Conservation (phyloP, 2,329 filamentous ascomycete species). For the Pyrenochaeta sp. region DNA sequence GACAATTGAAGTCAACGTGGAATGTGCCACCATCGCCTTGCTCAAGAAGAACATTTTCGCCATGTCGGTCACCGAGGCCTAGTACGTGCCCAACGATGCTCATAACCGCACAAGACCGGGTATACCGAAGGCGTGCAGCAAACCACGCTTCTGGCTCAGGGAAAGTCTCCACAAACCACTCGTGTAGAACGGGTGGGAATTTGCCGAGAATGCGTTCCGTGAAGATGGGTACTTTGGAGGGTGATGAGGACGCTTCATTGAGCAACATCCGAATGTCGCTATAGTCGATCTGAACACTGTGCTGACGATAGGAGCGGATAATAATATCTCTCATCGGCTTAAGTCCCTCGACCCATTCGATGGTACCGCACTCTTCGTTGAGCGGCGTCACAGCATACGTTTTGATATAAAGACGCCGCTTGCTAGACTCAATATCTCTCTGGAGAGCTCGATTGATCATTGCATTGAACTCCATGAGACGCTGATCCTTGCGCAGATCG, state of each 20-base stretch:
- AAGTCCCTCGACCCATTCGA: conserved; percentile 98
- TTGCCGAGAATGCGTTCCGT: conserved; percentile 70
- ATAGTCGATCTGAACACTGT: conserved; percentile 70
- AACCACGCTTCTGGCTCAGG: conserved; percentile 95
- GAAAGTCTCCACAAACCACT: conserved; percentile 97
- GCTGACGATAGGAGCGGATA: conserved; percentile 76
- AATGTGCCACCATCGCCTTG: conserved; percentile 92
- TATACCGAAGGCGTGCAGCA: conserved; percentile 84
- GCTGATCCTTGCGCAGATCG: conserved; percentile 95
- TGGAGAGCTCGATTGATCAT: conserved; percentile 97
- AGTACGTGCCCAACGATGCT: conserved; percentile 98
- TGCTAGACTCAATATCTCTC: conserved; percentile 87
- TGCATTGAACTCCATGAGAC: conserved; percentile 98
- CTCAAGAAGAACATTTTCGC: conserved; percentile 95
- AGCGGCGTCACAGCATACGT: conserved; percentile 97
- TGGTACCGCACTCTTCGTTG: conserved; percentile 96
- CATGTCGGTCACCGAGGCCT: conserved; percentile 90
- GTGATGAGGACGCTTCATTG: conserved; percentile 70
- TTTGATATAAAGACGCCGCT: conserved; percentile 83
- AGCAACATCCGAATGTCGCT: conserved; percentile 69
- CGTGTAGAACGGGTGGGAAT: conserved; percentile 84
- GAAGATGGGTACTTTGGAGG: conserved; percentile 73
- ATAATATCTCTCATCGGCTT: conserved; percentile 94
- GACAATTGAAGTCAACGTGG: conserved; percentile 99
- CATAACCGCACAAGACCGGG: conserved; percentile 95